Conservation (phyloP, 2,329 filamentous ascomycete species). For the Dactylonectria estremocensis region DNA sequence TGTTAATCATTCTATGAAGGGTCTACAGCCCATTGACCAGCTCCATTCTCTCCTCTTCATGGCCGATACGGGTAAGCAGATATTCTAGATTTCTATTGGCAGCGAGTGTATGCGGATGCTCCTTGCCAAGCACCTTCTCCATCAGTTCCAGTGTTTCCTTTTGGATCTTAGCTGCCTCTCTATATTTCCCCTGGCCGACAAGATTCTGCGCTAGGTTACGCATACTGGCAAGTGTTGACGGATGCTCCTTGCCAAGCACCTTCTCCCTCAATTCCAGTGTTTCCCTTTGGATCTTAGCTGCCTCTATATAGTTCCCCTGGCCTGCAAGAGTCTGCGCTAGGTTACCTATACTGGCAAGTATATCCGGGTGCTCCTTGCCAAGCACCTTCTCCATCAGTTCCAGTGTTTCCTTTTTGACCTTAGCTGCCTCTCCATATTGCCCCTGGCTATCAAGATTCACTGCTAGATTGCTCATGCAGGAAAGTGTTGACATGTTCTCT, state of each 20-base stretch:
- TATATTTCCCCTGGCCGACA: background rate
- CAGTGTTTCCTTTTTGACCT: background rate
- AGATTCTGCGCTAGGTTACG: background rate
- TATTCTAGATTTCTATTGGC: too few species aligned
- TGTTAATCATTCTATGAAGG: background rate
- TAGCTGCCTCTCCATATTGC: conserved; percentile 34
- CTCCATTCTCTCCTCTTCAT: too few species aligned
- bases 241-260: background rate
- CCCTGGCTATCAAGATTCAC: background rate
- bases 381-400: background rate
- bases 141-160: too few species aligned
- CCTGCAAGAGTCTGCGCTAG: background rate
- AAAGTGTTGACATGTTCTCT: background rate
- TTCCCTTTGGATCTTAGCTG: conserved; percentile 17
- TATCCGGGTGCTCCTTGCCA: background rate
- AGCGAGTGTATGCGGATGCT: too few species aligned
- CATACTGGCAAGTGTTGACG: background rate
- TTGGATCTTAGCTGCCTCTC: too few species aligned
- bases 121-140: too few species aligned
- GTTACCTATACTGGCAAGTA: background rate
- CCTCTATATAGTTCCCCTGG: conserved; percentile 34
- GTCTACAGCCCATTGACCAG: background rate
- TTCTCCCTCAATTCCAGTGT: background rate
- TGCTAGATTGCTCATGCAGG: background rate
- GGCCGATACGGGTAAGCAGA: too few species aligned